Base-by-base conservation (phyloP, 169 alveolate genomes). In the Eimeria maxima region DNA sequence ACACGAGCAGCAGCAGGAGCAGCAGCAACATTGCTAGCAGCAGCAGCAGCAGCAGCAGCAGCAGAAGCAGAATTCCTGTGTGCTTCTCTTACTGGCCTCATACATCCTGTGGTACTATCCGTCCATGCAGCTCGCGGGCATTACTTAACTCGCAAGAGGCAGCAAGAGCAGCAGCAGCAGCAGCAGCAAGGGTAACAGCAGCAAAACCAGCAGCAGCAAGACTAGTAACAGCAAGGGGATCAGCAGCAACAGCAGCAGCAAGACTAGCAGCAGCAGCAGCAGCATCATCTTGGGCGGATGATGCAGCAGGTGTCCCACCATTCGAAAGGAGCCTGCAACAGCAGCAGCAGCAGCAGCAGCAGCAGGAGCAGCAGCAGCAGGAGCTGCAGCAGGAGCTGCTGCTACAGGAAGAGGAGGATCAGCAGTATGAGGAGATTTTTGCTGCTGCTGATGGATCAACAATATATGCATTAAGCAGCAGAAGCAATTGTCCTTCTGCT, bases 261-360 rank as follows among this genome's bases (percentile, higher is more conserved):
- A n/a, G n/a, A n/a, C 45, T 45, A 69, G 80, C 80, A 69, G 83
- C 83, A 27, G 83, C 83, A 29, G 45, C 83, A 11, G 45, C 83
- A 22, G 83, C 83, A 38, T 4, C 65, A 2, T 42, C 88, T 10
- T 20, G 88, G 67, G 88, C 88, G 14, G 73, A 63, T 63, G 84
- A 73, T 5, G 84, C 84, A 16, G 53, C 55, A 44, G 55, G 38
- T 13, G 55, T 3, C 5, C 20, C 57, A 4, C 84, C 84, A 8
- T 4, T 27, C 4, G 29, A 38, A 10, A 38, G 81, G 38, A 18
- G 11, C 11, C 81, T 73, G 47, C 57, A 8, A 50, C 84, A 14
- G 84, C 84, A 73, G 84, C 84, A 73, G 84, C 57, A 73, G 84
- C 53, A 33, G 57, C 29, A 63, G 73, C 73, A 63, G 73, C 73